Conservation (phyloP, 208 protist species). For the Crithidia acanthocephali region DNA sequence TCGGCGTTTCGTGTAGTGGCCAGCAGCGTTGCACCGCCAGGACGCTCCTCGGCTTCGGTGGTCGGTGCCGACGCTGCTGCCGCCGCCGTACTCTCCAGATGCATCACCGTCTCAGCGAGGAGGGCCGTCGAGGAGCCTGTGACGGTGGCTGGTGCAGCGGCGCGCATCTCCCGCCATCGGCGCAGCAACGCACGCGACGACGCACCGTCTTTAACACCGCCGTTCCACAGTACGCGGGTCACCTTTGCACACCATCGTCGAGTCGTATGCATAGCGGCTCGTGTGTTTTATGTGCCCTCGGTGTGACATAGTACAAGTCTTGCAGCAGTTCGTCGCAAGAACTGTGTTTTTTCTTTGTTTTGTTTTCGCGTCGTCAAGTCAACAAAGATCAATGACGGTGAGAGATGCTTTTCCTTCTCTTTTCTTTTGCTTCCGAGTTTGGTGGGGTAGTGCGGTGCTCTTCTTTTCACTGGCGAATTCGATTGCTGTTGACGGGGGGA, state of each 20-base stretch:
- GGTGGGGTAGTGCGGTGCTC: too few species aligned
- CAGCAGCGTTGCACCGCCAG: background rate
- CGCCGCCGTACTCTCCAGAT: background rate
- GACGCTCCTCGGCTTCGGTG: too few species aligned
- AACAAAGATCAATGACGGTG: too few species aligned
- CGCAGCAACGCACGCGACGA: constrained; percentile 7
- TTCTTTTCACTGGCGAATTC: too few species aligned
- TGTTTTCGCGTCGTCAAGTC: too few species aligned
- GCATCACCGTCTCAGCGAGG: constrained; percentile 38
- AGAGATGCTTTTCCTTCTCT: too few species aligned
- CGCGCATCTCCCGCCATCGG: constrained; percentile 25
- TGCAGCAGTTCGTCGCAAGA: background rate
- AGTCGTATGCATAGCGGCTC: background rate
- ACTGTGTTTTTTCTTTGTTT: background rate
- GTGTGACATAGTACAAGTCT: background rate
- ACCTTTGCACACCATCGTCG: background rate
- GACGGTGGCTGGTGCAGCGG: constrained; percentile 3
- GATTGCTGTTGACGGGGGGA: too few species aligned
- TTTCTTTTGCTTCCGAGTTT: too few species aligned
- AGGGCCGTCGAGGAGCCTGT: constrained; percentile 26
- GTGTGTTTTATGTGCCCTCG: too few species aligned
- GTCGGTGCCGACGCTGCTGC: background rate
- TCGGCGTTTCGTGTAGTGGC: constrained; percentile 28
- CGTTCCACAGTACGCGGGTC: background rate
- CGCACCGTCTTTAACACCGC: background rate